Evolutionary conservation across 148 eudicot species (phyloP), one percentile per base, ranked within the genome.

Genomic region (Drosera capensis): DNA sequence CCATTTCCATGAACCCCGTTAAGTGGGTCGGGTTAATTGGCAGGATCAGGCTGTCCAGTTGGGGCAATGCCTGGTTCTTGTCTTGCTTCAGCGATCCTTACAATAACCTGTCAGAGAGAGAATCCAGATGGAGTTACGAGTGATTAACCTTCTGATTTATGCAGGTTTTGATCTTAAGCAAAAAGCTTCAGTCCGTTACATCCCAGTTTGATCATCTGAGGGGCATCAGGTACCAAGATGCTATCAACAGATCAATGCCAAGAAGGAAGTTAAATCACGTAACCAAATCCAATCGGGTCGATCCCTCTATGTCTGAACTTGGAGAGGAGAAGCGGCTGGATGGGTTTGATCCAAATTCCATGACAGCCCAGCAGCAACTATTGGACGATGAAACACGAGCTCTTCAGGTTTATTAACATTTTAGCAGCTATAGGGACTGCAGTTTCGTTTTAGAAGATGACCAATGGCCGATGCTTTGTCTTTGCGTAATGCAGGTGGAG

Each of bases 311-410:
- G 43, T 39, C 71, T 31, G 58, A 63, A 14, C 48, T 46, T 60
- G 58, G 44, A 29, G 75, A 71, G 43, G 48, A 64, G 31, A 60
- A 58, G 54, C 87, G 73, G 54, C 18, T 66, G 56, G 57, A 55
- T 53, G 85, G 63, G 58, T 56, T 59, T 59, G 80, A 67, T 54
- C 46, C 70, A 14, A 77, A 70, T 56, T 73, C 95, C 45, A 62
- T 71, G 48, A 74, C 75, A 62, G 63, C 73, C 56, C 95, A 76
- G 51, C 80, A 90, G 46, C 87, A 90, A 50, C 75, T 80, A 60
- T 59, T 78, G 59, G 95, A 90, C 55, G 88, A 90, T 43, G 99
- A 90, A 64, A 90, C 99, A 14, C 85, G 76, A 37, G 76, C 88
- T 48, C 95, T 90, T 58, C 99, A 90, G 95, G 97, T 90, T 23